These are phyloP conservation scores for Leucocoprinus sp. DNA, from an alignment of 768 basidiomycete genomes.

Conservation along the genomic window DNA sequence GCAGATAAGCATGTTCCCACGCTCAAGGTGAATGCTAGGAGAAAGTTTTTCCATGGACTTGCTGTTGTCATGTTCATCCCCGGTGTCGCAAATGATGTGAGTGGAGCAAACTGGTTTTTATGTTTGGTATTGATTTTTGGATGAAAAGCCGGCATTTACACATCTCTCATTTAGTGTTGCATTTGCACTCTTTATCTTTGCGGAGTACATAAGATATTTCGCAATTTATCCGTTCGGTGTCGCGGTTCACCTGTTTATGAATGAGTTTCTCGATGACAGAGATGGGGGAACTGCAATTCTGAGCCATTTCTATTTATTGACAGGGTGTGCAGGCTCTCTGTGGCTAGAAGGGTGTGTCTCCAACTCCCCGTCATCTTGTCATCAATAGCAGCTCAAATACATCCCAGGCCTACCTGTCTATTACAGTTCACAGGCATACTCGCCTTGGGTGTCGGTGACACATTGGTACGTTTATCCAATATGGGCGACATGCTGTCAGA, in stretches of 20 bases:
- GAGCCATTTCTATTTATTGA: constrained; percentile 95
- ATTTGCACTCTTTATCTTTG: constrained; percentile 91
- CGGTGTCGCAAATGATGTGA: constrained; percentile 85
- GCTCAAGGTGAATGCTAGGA: constrained; percentile 79
- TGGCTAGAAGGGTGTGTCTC: constrained; percentile 88
- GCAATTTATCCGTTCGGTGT: constrained; percentile 96
- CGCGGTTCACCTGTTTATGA: constrained; percentile 89
- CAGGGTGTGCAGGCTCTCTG: constrained; percentile 87
- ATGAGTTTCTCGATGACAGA: constrained; percentile 93
- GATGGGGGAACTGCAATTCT: constrained; percentile 94
- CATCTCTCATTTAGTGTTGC: constrained; percentile 93
- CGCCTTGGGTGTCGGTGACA: constrained; percentile 88
- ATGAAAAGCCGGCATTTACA: constrained; percentile 85
- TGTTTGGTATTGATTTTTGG: constrained; percentile 4
- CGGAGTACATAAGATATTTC: constrained; percentile 97
- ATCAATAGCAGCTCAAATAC: not conserved
- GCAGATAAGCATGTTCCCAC: constrained; percentile 89
- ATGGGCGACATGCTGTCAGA: constrained; percentile 1
- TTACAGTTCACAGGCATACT: constrained; percentile 79
- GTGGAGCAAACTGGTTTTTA: constrained; percentile 23
- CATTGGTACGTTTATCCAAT: constrained; percentile 49
- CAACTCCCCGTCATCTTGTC: constrained; percentile 7
- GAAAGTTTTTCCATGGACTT: constrained; percentile 95
- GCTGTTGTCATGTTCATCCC: constrained; percentile 97
- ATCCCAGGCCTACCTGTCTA: constrained; percentile 32